Conservation (phyloP, 2,329 filamentous ascomycete species). For the Penicillium expansum region DNA sequence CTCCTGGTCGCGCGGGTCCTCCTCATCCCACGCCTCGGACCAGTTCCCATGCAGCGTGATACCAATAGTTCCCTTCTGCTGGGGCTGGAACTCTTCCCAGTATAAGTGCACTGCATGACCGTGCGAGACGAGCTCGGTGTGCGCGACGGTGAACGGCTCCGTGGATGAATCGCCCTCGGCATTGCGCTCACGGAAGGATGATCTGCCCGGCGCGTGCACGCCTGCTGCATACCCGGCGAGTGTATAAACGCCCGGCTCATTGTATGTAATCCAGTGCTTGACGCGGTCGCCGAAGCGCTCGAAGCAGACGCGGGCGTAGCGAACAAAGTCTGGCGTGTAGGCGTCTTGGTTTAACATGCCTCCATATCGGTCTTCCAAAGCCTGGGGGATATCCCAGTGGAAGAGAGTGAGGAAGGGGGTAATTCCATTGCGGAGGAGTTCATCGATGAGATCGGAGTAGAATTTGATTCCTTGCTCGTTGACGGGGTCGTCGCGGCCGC, state of each 20-base stretch:
- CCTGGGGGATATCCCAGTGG: conserved; percentile 79
- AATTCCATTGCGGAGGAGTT: conserved; percentile 69
- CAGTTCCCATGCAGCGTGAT: conserved; percentile 78
- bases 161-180: conserved; percentile 68
- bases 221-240: conserved; percentile 74
- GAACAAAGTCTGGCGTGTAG: conserved; percentile 72
- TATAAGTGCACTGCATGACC: conserved; percentile 72
- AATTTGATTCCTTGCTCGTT: conserved; percentile 73
- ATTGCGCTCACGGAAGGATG: conserved; percentile 67
- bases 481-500: conserved; percentile 70
- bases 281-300: conserved; percentile 67
- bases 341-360: conserved; percentile 72
- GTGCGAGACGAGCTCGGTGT: conserved; percentile 73
- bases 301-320: conserved; percentile 74
- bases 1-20: conserved; percentile 67
- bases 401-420: conserved; percentile 74
- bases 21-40: conserved; percentile 72
- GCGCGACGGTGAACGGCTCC: conserved; percentile 74
- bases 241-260: conserved; percentile 77
- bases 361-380: conserved; percentile 71
- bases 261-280: conserved; percentile 83
- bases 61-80: conserved; percentile 68
- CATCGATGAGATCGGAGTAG: conserved; percentile 72
- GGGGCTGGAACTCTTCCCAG: conserved; percentile 70
- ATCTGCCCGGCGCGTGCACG: conserved; percentile 71